Evolutionary conservation across 1,284 basidiomycete genomes (phyloP), one percentile per base, ranked within the genome.

Genomic region (Ustilago crameri): DNA sequence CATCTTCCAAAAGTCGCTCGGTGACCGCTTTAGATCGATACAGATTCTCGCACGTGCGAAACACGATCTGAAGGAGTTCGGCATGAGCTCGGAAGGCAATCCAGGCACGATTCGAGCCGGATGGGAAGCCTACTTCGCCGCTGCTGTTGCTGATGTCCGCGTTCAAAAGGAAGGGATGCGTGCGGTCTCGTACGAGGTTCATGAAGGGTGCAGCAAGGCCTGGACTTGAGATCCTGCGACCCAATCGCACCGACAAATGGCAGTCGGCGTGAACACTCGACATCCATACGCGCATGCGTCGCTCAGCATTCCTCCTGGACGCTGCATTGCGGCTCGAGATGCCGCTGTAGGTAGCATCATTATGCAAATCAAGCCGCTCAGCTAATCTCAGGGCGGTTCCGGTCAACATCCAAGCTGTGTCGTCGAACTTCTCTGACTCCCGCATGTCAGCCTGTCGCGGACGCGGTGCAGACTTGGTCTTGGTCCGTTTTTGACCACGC

Each of bases 261-360:
- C 70, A 70, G 43, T 76, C 74, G n/a, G 63, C 59, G 35, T 74
- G 74, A 5, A 76, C 74, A 37, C 66, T 62, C n/a, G 65, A 65
- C 65, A 76, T 69, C 74, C 74, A 76, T 2, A 76, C 66, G 15
- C 66, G 66, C 59, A 76, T 66, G 3, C 74, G 53, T 7, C 74
- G 61, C 37, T 76, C 74, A 0, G 74, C 74, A 23, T 74, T 72
- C 27, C 56, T 50, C 22, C 70, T 45, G 9, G 63, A 70, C 17
- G 57, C 65, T 5, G 35, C 57, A 27, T 68, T 65, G 40, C 54
- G 48, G 24, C 69, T 75, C 49, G 65, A 66, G 52, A 73, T 66
- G 4, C 69, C 69, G 27, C 62, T 61, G 38, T 73, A 73, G 1
- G 74, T 64, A 8, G 74, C 55, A 41, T 59, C 66, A 24, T 70